phyloP scores from a whole-genome alignment of 2,329 filamentous ascomycete genomes.

The Scedosporium apiospermum region DNA sequence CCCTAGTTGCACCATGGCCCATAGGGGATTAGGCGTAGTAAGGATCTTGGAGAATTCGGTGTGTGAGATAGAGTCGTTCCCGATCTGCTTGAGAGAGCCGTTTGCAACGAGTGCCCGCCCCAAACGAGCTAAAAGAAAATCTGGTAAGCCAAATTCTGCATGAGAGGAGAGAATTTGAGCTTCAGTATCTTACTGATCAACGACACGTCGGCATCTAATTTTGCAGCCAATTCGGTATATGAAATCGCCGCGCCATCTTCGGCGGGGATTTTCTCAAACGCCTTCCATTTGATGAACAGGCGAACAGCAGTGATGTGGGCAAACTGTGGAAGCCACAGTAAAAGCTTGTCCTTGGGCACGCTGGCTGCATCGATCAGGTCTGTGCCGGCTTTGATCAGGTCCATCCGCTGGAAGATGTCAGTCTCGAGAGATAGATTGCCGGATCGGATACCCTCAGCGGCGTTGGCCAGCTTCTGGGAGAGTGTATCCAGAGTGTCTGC shows the following conservation, averaged over 20 bases:
- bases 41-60: background rate
- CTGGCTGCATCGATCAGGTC: background rate
- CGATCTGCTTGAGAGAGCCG: background rate
- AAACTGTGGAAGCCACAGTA: background rate
- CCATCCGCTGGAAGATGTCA: background rate
- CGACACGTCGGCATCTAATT: slow-evolving; percentile 15
- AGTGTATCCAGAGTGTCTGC: background rate
- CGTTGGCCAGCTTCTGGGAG: background rate
- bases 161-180: too few relatives aligned
- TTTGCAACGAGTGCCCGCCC: background rate
- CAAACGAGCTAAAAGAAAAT: background rate
- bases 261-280: background rate
- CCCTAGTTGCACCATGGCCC: background rate
- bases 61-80: background rate
- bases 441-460: background rate
- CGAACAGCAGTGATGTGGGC: background rate
- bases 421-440: background rate
- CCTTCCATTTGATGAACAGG: background rate
- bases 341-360: background rate
- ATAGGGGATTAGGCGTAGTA: background rate
- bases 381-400: background rate
- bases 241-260: slow-evolving; percentile 13
- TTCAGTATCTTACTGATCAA: slow-evolving; percentile 14
- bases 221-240: slow-evolving; percentile 17
- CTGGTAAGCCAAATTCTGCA: background rate